Base-by-base conservation (phyloP, 1,139 yeast species). In the Kodamaea derodonti region DNA sequence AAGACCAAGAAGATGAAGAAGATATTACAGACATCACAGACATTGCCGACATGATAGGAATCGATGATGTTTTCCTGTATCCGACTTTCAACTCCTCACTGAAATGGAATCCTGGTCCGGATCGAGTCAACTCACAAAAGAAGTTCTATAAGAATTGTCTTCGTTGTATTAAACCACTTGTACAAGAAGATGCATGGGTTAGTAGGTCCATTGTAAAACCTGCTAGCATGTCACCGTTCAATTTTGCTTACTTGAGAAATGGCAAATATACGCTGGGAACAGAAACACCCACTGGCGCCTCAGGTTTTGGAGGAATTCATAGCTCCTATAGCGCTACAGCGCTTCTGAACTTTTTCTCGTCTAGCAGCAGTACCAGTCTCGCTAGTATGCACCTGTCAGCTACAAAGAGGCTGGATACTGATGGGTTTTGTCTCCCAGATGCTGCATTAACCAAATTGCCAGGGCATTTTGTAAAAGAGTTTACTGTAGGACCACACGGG, bases 161-260 rank as follows among this genome's bases (percentile, higher is more conserved):
- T 24, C 64, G 82, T 32, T 78, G 84, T 44, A 75, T 78, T 30
- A 74, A 69, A 45, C 75, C 81, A 5, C 59, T 78, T 33, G 60
- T 70, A 2, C 62, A 63, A 43, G 78, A 75, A 32, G 80, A 75
- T 28, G 48, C 67, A 8, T 78, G 84, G 83, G 60, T 72, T 18
- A 73, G 75, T 17, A 72, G 66, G 43, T 51, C 62, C 7, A 47
- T 75, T 12, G 73, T 74, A 22, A 65, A 68, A 35, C 74, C 78
- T 1, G 54, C 72, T 13, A 50, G 60, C 3, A 43, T 61, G 29
- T 58, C 62, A n/a, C 65, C 67, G 4, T 44, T 59, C 25, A 52
- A 52, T 32, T 48, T 58, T 30, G 47, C 54, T 12, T 54, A 54
- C 36, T 42, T 58, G 37, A 43, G 48, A 33, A 48, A 44, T 24